Evolutionary conservation across 495 filamentous ascomycete genomes (phyloP).

Genomic region (Aspergillus mulundensis): DNA sequence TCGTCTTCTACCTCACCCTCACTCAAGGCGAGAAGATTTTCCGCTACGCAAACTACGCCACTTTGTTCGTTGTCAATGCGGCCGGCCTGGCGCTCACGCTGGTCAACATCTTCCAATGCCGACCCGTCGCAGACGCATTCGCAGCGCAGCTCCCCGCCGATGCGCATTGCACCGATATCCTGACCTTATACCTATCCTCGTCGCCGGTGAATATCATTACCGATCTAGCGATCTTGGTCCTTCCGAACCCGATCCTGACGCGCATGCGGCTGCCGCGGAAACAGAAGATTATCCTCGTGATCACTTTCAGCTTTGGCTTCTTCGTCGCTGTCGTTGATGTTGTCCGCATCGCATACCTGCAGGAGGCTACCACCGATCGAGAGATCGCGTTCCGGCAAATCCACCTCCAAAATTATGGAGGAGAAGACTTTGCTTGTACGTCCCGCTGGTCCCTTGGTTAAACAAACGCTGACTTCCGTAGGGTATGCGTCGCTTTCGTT

Average conservation of each 20-base stretch:
- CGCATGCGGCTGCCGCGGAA: conserved; percentile 75
- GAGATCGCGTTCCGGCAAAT: conserved; percentile 27
- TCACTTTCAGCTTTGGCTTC: conserved; percentile 77
- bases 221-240: conserved; percentile 74
- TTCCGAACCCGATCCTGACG: conserved; percentile 86
- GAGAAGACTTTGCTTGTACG: conserved; percentile 55
- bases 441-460: not conserved
- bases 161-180: conserved; percentile 64
- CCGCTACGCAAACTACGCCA: conserved; percentile 64
- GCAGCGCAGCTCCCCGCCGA: conserved; percentile 35
- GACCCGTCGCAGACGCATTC: conserved; percentile 64
- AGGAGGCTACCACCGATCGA: conserved; percentile 57
- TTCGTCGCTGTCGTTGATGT: conserved; percentile 89
- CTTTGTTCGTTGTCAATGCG: conserved; percentile 68
- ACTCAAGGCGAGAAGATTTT: conserved; percentile 71
- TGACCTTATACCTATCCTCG: conserved; percentile 79
- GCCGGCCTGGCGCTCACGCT: conserved; percentile 77
- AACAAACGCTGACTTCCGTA: conserved; percentile 1
- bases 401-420: conserved; percentile 29
- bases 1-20: conserved; percentile 80
- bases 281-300: conserved; percentile 77
- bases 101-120: conserved; percentile 85
- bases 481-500: conserved; percentile 80
- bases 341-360: conserved; percentile 82
- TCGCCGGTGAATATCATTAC: conserved; percentile 81